Percentiles rank a stretch among this genome's conserved stretches.
Conservation (phyloP, 2,329 filamentous ascomycete species). For the Paecilomyces variotii region DNA sequence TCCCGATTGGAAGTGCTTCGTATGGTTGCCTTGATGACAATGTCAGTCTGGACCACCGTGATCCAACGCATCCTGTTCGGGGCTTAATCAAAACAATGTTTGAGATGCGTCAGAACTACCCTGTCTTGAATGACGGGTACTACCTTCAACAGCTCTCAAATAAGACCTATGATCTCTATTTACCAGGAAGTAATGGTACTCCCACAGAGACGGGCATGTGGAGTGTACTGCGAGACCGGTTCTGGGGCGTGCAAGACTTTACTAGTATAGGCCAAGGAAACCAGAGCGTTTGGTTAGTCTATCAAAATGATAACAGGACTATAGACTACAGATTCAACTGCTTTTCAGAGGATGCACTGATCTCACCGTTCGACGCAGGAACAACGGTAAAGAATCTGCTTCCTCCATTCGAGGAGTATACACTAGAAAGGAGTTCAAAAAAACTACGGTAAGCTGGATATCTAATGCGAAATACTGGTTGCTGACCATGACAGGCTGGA, state of each 20-base stretch:
- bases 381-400: constrained; percentile 51
- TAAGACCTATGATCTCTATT: constrained; percentile 38
- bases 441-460: constrained; percentile 23
- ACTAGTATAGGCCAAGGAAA: constrained; percentile 24
- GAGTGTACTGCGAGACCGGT: constrained; percentile 44
- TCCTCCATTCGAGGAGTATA: constrained; percentile 47
- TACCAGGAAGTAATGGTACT: constrained; percentile 41
- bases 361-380: constrained; percentile 45
- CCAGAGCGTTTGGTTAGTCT: constrained; percentile 29
- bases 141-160: constrained; percentile 45
- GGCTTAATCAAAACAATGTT: constrained; percentile 50
- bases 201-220: constrained; percentile 48
- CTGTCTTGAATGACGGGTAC: constrained; percentile 49
- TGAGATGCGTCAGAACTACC: constrained; percentile 45
- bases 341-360: constrained; percentile 35
- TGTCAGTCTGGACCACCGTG: constrained; percentile 49
- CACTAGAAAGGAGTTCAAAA: constrained; percentile 35
- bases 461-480: not conserved
- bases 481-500: constrained; percentile 22
- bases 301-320: constrained; percentile 31
- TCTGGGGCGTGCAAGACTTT: constrained; percentile 41
- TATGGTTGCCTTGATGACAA: constrained; percentile 46
- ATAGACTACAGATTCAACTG: constrained; percentile 49
- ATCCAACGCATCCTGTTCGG: constrained; percentile 49
- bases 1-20: constrained; percentile 44